Base-by-base conservation (phyloP, 2,329 filamentous ascomycete genomes). In the Chalara sp. region DNA sequence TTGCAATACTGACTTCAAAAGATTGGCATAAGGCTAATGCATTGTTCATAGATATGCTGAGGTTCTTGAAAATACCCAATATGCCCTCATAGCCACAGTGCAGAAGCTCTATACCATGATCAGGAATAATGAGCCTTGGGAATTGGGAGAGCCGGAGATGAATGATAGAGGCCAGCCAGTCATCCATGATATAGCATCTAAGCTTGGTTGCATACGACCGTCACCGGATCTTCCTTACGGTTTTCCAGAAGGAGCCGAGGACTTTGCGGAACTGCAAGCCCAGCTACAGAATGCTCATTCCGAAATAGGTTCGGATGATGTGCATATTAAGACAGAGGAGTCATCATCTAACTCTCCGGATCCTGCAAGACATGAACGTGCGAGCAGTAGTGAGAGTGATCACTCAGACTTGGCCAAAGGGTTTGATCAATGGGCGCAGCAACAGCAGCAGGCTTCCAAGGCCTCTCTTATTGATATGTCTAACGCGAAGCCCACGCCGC, bases 91-190 rank as follows among this genome's bases (percentile, higher is more conserved):
- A 52, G 79, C 79, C 50, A 83, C 80, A 21, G 78, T 83, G 1
- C 80, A 83, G 63, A 84, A 84, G 66, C 73, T 84, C 28, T 84
- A 84, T 64, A 71, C 73, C 48, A 84, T 84, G 80, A 75, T 84
- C 44, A 73, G 78, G 54, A 78, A 71, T 53, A 69, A 71, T 21
- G 77, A 83, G 58, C 62, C 70, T 3, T 84, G 81, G 81, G 76
- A 80, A 10, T 69, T 83, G 12, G 79, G 76, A n/a, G 79, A 83
- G 59, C 80, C 80, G 4, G 79, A 81, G 54, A 68, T 83, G 57
- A 84, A 84, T 63, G 79, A 82, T 55, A 72, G 78, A 48, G 79
- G 79, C 33, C 77, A 81, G 58, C 80, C 81, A 3, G 75, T 84
- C 30, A 81, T 84, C 49, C 81, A 84, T 67, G 78, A 83, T 62